Evolutionary conservation across 257 asterid genomes (phyloP), one percentile per base, ranked within the genome.

Genomic region (Petrea volubilis): DNA sequence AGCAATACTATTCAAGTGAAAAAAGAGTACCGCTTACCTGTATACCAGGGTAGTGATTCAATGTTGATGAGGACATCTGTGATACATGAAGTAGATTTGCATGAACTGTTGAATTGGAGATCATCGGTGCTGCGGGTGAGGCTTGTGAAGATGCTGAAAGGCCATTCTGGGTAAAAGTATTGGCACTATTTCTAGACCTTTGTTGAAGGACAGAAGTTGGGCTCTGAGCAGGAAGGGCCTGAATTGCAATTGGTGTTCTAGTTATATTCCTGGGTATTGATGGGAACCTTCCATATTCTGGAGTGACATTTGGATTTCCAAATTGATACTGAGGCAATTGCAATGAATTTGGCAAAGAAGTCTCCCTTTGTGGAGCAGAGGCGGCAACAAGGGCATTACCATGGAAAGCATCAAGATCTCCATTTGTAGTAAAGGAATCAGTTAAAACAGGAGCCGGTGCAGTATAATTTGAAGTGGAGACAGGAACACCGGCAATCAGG

Each of bases 201-300:
- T 77, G 83, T 36, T 79, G 87, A 60, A 67, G 79, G 51, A 60
- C 62, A 28, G 82, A 59, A 64, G 79, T 31, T 12, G 85, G 85
- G 34, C 14, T 21, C 6, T 72, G 83, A 53, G 59, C 76, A 55
- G 49, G 82, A 61, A 72, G 71, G 61, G 90, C 92, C 81, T 86
- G 95, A 77, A 88, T 77, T 33, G 88, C 88, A 47, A 7, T 47
- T 15, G 90, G 88, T 20, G 80, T 72, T 79, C 89, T 77, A 67
- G 72, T 79, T 74, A 82, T 81, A 60, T 84, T 77, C 59, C 74
- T 78, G 62, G 80, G 66, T 20, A 75, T 10, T 34, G 83, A 62
- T 31, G 80, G 80, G 41, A 60, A 67, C 74, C 84, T 77, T 51
- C 90, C 94, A 52, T 78, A 86, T 55, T 85, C 92, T 17, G 67